These are phyloP conservation scores for Lactuca sativa DNA, from an alignment of 129 eudicot species.

Conservation along the genomic window DNA sequence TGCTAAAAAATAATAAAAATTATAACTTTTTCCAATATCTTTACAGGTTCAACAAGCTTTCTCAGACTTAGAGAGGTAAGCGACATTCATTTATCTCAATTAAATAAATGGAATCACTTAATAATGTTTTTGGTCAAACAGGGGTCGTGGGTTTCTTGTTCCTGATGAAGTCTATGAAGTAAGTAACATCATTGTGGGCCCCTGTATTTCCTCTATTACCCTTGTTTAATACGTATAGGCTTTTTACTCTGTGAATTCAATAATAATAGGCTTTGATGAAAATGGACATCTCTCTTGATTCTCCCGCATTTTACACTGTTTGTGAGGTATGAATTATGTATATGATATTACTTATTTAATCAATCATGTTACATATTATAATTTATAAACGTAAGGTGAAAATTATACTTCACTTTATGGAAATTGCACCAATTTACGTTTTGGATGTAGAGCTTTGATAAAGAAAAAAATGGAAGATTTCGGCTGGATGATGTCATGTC, in stretches of 20 bases:
- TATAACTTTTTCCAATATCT: constrained; percentile 11
- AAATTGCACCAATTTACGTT: neutral
- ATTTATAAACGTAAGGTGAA: neutral
- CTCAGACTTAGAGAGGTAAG: constrained; percentile 77
- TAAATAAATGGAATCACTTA: too few species aligned
- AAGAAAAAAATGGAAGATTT: constrained; percentile 67
- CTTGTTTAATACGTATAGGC: constrained; percentile 3
- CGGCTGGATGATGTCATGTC: constrained; percentile 85
- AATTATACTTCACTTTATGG: neutral
- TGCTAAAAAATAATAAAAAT: neutral
- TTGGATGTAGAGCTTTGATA: constrained; percentile 75
- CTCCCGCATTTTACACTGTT: constrained; percentile 90
- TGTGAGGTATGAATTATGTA: constrained; percentile 65
- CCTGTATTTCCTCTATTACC: neutral
- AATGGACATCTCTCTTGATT: constrained; percentile 73
- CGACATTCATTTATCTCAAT: constrained; percentile 16
- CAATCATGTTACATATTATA: constrained; percentile 2
- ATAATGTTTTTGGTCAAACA: constrained; percentile 28
- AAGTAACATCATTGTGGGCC: constrained; percentile 5
- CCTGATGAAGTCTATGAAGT: constrained; percentile 89
- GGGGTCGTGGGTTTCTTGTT: constrained; percentile 87
- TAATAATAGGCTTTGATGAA: constrained; percentile 68
- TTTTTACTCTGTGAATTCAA: neutral
- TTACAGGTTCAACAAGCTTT: constrained; percentile 88
- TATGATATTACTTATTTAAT: neutral